Evolutionary conservation across 495 filamentous ascomycete genomes (phyloP), one percentile per base, ranked within the genome.

Genomic region (Aspergillus affinis): DNA sequence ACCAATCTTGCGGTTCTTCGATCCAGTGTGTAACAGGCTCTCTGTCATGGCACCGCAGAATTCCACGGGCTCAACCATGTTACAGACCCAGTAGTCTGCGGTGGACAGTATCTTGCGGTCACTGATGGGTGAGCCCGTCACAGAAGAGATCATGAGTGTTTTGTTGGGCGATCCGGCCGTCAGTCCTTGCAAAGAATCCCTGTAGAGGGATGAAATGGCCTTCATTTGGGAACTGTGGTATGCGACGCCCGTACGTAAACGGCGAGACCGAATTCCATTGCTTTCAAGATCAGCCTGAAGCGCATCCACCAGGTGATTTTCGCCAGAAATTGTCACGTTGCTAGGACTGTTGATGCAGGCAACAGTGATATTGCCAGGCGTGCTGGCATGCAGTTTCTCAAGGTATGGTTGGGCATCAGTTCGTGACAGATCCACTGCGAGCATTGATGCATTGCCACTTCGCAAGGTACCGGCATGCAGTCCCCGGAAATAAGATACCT

Each of bases 391-490:
- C 9, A 32, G 29, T 7, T 7, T 15, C 36, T 62, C 50, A 2
- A 75, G 51, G 19, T 67, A 75, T 2, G 51, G 32, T 36, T 70
- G 20, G 3, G 62, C 74, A 2, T 71, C 61, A 1, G 52, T 36
- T 9, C 54, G 57, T 0, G 64, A 64, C 6, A 68, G 48, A 6
- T 68, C 72, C 4, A 69, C 68, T 2, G 75, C 72, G 7, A 79
- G 48, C 76, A 79, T 79, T 2, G 55, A 58, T 29, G 47, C 59
- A 23, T 60, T 29, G 21, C 19, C 51, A 2, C 50, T 49, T 0
- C 58, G 58, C 46, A 57, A 73, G 58, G 84, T 82, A 26, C 77
- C 79, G 58, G 80, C 75, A 19, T 65, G 74, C 17, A 21, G 20
- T 63, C 76, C 76, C 9, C 76, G 66, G 47, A 61, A 68, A 58